Base-by-base conservation (phyloP, 495 filamentous ascomycete genomes). In the Penicillium bialowiezense region DNA sequence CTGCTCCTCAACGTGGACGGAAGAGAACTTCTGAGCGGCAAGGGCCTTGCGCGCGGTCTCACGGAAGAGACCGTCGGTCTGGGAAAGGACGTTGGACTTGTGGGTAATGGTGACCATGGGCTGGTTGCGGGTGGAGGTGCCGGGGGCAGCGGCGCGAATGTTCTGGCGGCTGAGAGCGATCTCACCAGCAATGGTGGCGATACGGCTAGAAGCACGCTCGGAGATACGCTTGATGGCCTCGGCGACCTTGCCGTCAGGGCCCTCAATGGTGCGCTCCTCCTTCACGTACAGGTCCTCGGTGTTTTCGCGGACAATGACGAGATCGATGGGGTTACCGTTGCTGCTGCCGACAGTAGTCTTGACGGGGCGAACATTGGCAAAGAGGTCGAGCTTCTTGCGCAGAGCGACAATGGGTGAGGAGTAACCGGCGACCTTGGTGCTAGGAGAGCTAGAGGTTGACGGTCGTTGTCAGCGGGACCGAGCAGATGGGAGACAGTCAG, bases 261-360 rank as follows among this genome's bases (percentile, higher is more conserved):
- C 81, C 17, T 88, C 81, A 65, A 78, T 81, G 19, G 90, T 97
- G 60, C 72, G 77, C 74, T 98, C 93, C 70, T 97, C 90, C 75
- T 98, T 98, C 51, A 98, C 95, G 78, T 98, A 98, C 20, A 98
- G 77, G 62, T 97, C 93, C 74, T 98, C 93, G 44, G 93, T 98
- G 75, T 98, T 98, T 71, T 98, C 93, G 49, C 93, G 87, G 44
- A 97, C 93, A 55, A 97, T 98, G 63, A 98, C 93, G 59, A 98
- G 83, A 74, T 98, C 93, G 63, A 97, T 90, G 44, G 87, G 83
- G 17, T 70, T 72, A 44, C 75, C 77, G 31, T 74, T 69, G 63
- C 64, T 70, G 58, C 62, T 68, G 34, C 72, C 72, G 28, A 52
- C 58, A 48, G 91, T 87, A 40, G 85, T 86, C 78, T 96, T 97